Percentiles rank a stretch among this genome's conserved stretches.
Evolutionary conservation across 495 filamentous ascomycete species (phyloP).

Genomic region (Penicillium canariense): DNA sequence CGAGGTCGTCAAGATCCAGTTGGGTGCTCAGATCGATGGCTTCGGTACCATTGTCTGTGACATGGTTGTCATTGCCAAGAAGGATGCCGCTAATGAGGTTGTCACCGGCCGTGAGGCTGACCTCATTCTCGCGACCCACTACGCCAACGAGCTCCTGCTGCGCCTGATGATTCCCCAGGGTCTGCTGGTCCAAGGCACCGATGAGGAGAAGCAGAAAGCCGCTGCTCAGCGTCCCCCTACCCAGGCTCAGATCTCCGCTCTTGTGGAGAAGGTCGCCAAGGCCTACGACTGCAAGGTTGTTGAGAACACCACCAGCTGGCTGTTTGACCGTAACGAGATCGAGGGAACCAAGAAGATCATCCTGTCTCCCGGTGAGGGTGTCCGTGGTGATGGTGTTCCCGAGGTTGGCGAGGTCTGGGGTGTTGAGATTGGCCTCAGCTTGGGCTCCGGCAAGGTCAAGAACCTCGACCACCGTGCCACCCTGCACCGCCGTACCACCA

Average conservation of each 20-base stretch:
- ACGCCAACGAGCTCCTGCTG: conserved; percentile 91
- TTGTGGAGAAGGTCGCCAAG: conserved; percentile 89
- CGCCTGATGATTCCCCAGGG: conserved; percentile 88
- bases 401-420: conserved; percentile 97
- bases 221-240: conserved; percentile 74
- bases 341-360: conserved; percentile 99
- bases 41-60: conserved; percentile 96
- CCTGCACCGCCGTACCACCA: conserved; percentile 86
- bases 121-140: conserved; percentile 85
- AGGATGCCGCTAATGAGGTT: conserved; percentile 55
- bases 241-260: conserved; percentile 76
- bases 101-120: conserved; percentile 76
- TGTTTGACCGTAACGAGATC: conserved; percentile 94
- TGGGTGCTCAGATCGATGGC: conserved; percentile 97
- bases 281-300: conserved; percentile 89
- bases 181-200: conserved; percentile 74
- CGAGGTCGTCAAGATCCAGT: conserved; percentile 91
- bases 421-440: conserved; percentile 88
- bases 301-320: conserved; percentile 96
- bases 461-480: conserved; percentile 80
- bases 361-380: conserved; percentile 74
- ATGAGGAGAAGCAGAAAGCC: conserved; percentile 93
- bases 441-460: conserved; percentile 94
- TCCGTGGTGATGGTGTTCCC: conserved; percentile 86
- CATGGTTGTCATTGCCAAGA: conserved; percentile 68